These are phyloP conservation scores for Phytopythium kandeliae DNA, from an alignment of 352 stramenopile species.

Conservation along the genomic window DNA sequence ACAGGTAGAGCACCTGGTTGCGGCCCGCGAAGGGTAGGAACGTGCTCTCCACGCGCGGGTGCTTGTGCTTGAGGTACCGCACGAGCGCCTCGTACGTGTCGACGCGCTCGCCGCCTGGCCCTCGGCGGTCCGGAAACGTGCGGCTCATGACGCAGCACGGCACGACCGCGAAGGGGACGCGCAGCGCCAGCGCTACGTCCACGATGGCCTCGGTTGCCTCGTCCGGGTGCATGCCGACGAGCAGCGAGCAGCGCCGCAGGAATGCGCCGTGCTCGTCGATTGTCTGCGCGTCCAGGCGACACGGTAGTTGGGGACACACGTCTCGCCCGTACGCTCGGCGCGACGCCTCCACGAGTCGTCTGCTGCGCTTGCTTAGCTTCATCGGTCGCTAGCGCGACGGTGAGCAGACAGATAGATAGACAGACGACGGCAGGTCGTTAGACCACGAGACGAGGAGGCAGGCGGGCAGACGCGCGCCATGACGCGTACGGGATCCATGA, in stretches of 20 bases:
- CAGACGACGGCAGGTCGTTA: not conserved
- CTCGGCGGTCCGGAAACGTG: slow-evolving; percentile 80
- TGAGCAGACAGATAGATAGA: not conserved
- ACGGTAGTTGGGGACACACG: slow-evolving; percentile 49
- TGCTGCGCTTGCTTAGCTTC: slow-evolving; percentile 70
- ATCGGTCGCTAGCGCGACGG: slow-evolving; percentile 72
- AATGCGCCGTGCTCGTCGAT: slow-evolving; percentile 42
- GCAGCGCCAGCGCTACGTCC: slow-evolving; percentile 79
- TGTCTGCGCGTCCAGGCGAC: slow-evolving; percentile 51
- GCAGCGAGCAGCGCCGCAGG: slow-evolving; percentile 75
- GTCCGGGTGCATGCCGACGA: slow-evolving; percentile 95
- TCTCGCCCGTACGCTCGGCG: slow-evolving; percentile 18
- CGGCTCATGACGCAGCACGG: slow-evolving; percentile 96
- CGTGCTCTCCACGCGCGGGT: slow-evolving; percentile 45
- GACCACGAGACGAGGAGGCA: no score
- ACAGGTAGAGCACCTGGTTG: slow-evolving; percentile 83
- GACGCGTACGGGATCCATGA: slow-evolving; percentile 80
- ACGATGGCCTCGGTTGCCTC: slow-evolving; percentile 95
- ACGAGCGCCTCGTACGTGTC: slow-evolving; percentile 82
- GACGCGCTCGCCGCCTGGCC: slow-evolving; percentile 52
- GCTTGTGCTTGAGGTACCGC: slow-evolving; percentile 76
- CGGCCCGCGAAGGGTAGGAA: slow-evolving; percentile 79
- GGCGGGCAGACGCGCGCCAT: no score
- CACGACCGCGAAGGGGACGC: slow-evolving; percentile 94
- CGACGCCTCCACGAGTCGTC: slow-evolving; percentile 52